Evolutionary conservation across 352 stramenopile species (phyloP), one percentile per base, ranked within the genome.

Genomic region (Globisporangium canariense): DNA sequence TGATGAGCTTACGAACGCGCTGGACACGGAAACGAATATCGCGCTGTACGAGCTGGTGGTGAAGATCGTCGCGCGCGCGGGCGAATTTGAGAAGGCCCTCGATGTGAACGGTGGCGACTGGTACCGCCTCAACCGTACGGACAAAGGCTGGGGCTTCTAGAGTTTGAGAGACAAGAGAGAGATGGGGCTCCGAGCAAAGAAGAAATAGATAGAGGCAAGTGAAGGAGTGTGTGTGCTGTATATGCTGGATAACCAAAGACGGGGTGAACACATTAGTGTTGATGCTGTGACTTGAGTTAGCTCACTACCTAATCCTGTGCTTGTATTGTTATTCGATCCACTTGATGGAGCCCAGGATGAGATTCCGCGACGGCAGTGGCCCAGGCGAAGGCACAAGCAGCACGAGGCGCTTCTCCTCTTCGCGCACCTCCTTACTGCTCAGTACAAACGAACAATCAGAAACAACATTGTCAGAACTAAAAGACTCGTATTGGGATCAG

Each of bases 41-140:
- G 71, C 81, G 66, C 70, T 92, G 52, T 96, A 96, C 78, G 83
- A 94, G 51, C 71, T 81, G 18, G 84, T 93, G 34, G 83, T 96
- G 38, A 88, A 89, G 67, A 85, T 92, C 62, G 87, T 96, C 32
- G 87, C 85, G 9, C 82, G 85, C 61, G 81, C 85, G 8, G 87
- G 87, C n/a, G 83, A 91, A 62, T 94, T 90, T 58, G 87, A 96
- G 62, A 69, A 79, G 47, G 85, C 87, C n/a, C 81, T 96, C 2
- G 86, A 96, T 64, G 79, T 96, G 45, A 87, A 89, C 45, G 85
- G 85, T 16, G 87, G 87, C 32, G 76, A 91, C 60, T 96, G 87
- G 87, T 96, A 96, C 67, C 83, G 87, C 18, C 71, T 90, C 65
- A 92, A 91, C 49, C 82, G 86, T 36, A 80, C 73, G 8, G 85